Evolutionary conservation across 2,329 filamentous ascomycete species (phyloP), one percentile per base, ranked within the genome.

Genomic region (Epichloe sp.): DNA sequence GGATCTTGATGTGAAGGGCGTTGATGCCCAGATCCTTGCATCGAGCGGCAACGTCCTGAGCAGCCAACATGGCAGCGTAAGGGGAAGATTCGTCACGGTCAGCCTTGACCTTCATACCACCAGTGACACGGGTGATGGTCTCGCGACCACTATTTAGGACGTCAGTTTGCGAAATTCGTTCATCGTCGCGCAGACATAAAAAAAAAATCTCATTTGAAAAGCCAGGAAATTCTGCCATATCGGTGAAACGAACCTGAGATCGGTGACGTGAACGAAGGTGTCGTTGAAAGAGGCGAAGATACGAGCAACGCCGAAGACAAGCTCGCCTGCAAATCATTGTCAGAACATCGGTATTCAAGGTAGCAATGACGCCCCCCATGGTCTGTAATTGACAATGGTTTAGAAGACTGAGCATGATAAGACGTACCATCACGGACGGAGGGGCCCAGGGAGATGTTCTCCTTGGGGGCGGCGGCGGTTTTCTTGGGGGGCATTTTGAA

Each of bases 101-200:
- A 75, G 90, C 90, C 86, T 98, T 98, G 83, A 98, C 93, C 83
- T 98, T 98, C 93, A 98, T 98, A 71, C 94, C 94, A 79, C 94
- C 93, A 68, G 94, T 98, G 65, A 98, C 91, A 88, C 93, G 90
- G 83, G 83, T 88, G 80, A 98, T 96, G 78, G 94, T 98, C 86
- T 98, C 93, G 77, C 93, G 93, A 78, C 93, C 93, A 78, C 88
- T 94, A 79, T 72, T 80, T 7, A 34, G 5, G 4, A 34, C 47
- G 47, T 57, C 41, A 55, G 50, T 47, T 14, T 44, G 15, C 31
- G 1, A 23, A 31, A 40, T 43, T 23, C 12, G 47, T 43, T 8
- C n/a, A 19, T n/a, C 8, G 5, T 21, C 38, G 17, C 31, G 7
- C 17, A 17, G 11, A 17, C 8, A 38, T 15, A 3, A 12, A 21